A percentile compares a stretch with the other conserved stretches of the same genome.
Evolutionary conservation across 257 asterid genomes (phyloP).

Genomic region (Nicotiana sylvestris): DNA sequence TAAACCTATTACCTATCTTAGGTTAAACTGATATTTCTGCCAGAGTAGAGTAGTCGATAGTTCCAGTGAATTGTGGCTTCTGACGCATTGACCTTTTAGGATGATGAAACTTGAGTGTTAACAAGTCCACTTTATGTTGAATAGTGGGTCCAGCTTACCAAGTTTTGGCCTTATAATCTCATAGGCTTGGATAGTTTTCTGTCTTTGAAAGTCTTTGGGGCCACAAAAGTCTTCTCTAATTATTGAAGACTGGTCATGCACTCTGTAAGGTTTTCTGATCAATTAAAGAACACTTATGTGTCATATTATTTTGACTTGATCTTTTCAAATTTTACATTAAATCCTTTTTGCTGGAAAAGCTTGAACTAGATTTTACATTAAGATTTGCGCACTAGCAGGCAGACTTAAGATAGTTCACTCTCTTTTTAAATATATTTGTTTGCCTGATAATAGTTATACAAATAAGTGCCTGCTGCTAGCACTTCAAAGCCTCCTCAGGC

Average conservation of each 20-base stretch:
- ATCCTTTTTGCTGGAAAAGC: neutral
- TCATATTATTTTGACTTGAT: neutral
- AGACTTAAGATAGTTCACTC: neutral
- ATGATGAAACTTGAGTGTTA: neutral
- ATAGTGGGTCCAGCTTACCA: neutral
- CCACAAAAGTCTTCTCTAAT: neutral
- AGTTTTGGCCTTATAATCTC: neutral
- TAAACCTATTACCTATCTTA: neutral
- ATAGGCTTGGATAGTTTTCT: neutral
- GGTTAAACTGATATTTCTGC: neutral
- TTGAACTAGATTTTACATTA: neutral
- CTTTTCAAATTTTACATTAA: neutral
- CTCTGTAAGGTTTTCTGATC: neutral
- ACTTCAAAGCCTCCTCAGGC: neutral
- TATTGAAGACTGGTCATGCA: neutral
- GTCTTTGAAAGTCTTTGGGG: neutral
- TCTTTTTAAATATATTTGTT: too few species aligned
- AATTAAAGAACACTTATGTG: neutral
- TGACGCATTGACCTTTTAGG: neutral
- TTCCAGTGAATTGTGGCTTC: neutral
- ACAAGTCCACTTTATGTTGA: neutral
- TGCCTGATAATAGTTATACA: neutral
- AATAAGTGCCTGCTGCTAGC: neutral
- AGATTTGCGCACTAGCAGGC: neutral
- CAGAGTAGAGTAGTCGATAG: neutral